A percentile compares a stretch with the other conserved stretches of the same genome.
Conservation (phyloP, 2,329 filamentous ascomycete genomes). For the Kalaharituber pfeilii region DNA sequence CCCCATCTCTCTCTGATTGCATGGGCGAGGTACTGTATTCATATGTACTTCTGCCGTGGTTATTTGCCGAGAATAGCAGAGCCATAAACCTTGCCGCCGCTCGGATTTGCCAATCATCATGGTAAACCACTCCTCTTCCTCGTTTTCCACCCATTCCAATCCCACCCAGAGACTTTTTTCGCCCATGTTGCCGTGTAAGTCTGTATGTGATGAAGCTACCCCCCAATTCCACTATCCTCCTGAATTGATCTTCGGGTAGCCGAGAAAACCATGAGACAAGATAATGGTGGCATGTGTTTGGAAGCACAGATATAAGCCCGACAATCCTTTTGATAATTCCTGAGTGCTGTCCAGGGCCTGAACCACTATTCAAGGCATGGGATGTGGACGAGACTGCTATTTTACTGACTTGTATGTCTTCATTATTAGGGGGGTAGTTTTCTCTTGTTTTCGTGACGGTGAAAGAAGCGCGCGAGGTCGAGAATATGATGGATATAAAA, state of each 20-base stretch:
- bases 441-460: slow-evolving; percentile 12
- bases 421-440: slow-evolving; percentile 3
- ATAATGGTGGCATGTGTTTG: slow-evolving; percentile 57
- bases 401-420: slow-evolving; percentile 6
- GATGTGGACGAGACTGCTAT: background rate
- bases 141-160: slow-evolving; percentile 6
- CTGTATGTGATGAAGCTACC: slow-evolving; percentile 68
- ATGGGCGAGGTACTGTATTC: background rate
- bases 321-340: slow-evolving; percentile 72
- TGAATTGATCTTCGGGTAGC: slow-evolving; percentile 49
- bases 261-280: slow-evolving; percentile 63
- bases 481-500: slow-evolving; percentile 38
- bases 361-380: slow-evolving; percentile 2
- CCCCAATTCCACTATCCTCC: slow-evolving; percentile 57
- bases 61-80: slow-evolving; percentile 68
- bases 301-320: slow-evolving; percentile 59
- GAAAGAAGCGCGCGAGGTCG: slow-evolving; percentile 15
- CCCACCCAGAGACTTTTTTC: slow-evolving; percentile 24
- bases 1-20: background rate
- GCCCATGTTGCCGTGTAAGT: slow-evolving; percentile 42
- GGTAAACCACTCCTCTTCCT: slow-evolving; percentile 44
- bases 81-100: slow-evolving; percentile 65
- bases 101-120: slow-evolving; percentile 78
- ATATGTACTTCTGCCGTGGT: slow-evolving; percentile 27
- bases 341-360: slow-evolving; percentile 50